Evolutionary conservation across 371 early-diverging fungal species (phyloP).

Genomic region (Apophysomyces trapeziformis): DNA sequence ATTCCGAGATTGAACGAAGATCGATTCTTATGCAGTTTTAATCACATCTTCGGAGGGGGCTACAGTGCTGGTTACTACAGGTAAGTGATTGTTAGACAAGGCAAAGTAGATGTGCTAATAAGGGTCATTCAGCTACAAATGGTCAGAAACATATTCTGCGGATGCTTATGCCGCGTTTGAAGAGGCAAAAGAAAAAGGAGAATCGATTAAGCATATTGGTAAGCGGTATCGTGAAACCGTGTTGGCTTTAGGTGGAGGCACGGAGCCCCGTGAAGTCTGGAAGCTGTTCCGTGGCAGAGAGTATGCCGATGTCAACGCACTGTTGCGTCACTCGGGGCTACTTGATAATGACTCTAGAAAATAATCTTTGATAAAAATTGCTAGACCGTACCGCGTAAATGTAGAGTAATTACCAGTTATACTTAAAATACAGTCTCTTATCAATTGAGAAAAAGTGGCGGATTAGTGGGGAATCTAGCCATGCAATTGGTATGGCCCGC

Average conservation of each 20-base stretch:
- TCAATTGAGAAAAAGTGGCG: no score
- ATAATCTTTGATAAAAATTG: no score
- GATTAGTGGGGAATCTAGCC: no score
- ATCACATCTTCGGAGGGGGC: slow-evolving; percentile 69
- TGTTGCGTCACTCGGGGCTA: slow-evolving; percentile 62
- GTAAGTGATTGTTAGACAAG: slow-evolving; percentile 21
- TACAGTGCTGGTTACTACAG: slow-evolving; percentile 71
- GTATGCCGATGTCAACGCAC: slow-evolving; percentile 57
- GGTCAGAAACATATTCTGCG: slow-evolving; percentile 70
- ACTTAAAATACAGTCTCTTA: no score
- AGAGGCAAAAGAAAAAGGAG: slow-evolving; percentile 47
- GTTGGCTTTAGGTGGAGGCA: slow-evolving; percentile 69
- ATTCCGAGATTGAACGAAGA: slow-evolving; percentile 60
- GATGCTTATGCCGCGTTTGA: slow-evolving; percentile 74
- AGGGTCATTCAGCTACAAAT: slow-evolving; percentile 58
- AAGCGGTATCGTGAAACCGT: slow-evolving; percentile 66
- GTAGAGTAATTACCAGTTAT: no score
- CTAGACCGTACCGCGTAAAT: no score
- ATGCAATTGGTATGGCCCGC: no score
- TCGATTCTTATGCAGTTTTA: slow-evolving; percentile 66
- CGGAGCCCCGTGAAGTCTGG: slow-evolving; percentile 65
- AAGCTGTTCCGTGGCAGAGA: slow-evolving; percentile 61
- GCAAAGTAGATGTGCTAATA: not conserved
- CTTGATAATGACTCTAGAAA: no score
- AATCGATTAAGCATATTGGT: slow-evolving; percentile 44